Percentiles rank a stretch among this genome's conserved stretches.
These are phyloP conservation scores for Casuarina glauca DNA, from an alignment of 306 rosid genomes.

Conservation along the genomic window DNA sequence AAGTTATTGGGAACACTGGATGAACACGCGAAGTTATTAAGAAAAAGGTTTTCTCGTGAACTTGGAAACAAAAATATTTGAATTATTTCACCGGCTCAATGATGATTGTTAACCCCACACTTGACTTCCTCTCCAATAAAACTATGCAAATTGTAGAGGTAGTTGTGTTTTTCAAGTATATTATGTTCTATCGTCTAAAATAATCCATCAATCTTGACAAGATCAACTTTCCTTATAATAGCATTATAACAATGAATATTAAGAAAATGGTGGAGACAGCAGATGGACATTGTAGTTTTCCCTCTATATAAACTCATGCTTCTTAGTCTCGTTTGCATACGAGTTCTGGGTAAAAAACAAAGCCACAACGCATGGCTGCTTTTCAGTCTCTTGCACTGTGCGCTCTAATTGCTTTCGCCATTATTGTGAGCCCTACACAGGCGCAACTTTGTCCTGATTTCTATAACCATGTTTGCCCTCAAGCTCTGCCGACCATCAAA, in stretches of 20 bases:
- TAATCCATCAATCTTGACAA: no score
- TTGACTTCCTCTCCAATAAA: no score
- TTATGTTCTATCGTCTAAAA: no score
- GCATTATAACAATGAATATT: neutral
- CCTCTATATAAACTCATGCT: constrained; percentile 18
- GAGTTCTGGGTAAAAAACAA: neutral
- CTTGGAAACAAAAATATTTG: no score
- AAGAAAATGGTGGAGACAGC: neutral
- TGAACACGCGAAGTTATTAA: no score
- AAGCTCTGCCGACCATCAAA: constrained; percentile 34
- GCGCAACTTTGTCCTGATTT: constrained; percentile 7
- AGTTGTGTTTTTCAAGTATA: no score
- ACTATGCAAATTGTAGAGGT: no score
- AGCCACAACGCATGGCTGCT: constrained; percentile 21
- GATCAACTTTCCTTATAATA: no score
- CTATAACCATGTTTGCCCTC: constrained; percentile 28
- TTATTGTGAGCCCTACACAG: constrained; percentile 10
- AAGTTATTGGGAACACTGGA: no score
- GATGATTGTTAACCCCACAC: no score
- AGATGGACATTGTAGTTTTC: neutral
- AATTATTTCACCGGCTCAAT: no score
- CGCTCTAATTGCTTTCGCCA: neutral
- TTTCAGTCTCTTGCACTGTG: constrained; percentile 4
- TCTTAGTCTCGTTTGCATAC: neutral
- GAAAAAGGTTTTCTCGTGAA: no score